Conservation (phyloP, 1,284 basidiomycete genomes). For the Cerrena zonata region DNA sequence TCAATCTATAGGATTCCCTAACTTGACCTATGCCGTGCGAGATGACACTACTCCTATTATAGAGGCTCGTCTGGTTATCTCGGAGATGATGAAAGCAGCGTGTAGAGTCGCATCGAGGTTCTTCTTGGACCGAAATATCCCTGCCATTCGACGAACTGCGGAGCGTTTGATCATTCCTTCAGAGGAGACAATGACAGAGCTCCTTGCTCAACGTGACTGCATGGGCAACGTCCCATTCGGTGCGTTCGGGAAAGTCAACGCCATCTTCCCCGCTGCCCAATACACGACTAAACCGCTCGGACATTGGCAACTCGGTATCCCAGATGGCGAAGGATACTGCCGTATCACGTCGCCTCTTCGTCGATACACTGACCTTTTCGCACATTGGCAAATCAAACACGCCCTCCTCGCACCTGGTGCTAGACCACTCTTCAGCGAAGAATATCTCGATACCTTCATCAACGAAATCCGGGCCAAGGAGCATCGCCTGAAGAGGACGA, state of each 20-base stretch:
- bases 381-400: slow-evolving; percentile 93
- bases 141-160: slow-evolving; percentile 61
- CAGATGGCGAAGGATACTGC: slow-evolving; percentile 68
- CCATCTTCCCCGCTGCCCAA: slow-evolving; percentile 33
- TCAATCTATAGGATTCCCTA: slow-evolving; percentile 54
- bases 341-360: slow-evolving; percentile 87
- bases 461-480: slow-evolving; percentile 23
- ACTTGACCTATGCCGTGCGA: slow-evolving; percentile 42
- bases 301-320: slow-evolving; percentile 73
- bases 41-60: slow-evolving; percentile 21
- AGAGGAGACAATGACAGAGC: slow-evolving; percentile 17
- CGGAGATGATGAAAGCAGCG: slow-evolving; percentile 83
- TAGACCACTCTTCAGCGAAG: slow-evolving; percentile 35
- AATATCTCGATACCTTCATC: slow-evolving; percentile 33
- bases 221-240: slow-evolving; percentile 39
- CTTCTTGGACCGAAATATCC: slow-evolving; percentile 56
- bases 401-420: slow-evolving; percentile 47
- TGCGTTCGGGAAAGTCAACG: slow-evolving; percentile 27
- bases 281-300: slow-evolving; percentile 50
- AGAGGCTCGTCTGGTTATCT: slow-evolving; percentile 55
- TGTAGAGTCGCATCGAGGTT: slow-evolving; percentile 75
- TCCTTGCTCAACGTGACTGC: slow-evolving; percentile 33
- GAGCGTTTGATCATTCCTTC: slow-evolving; percentile 15
- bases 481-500: slow-evolving; percentile 24
- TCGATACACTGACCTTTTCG: slow-evolving; percentile 77